Evolutionary conservation across 2,329 filamentous ascomycete genomes (phyloP).

Genomic region (Xylariaceae sp.): DNA sequence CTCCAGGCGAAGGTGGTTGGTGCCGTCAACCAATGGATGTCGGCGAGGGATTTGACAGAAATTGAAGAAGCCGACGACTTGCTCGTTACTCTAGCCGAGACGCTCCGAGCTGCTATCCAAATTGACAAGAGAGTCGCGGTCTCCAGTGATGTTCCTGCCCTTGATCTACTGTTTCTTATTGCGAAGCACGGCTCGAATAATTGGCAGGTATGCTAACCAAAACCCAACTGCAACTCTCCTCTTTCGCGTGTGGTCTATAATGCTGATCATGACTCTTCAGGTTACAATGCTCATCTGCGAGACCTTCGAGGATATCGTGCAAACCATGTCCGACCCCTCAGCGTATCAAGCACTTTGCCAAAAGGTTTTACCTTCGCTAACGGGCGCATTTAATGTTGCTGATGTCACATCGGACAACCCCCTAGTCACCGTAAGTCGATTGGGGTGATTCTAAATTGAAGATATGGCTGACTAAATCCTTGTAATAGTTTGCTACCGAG

Average conservation of each 20-base stretch:
- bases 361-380: slow-evolving; percentile 87
- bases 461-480: slow-evolving; percentile 29
- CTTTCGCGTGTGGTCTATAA: background rate
- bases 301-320: slow-evolving; percentile 87
- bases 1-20: slow-evolving; percentile 53
- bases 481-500: slow-evolving; percentile 74
- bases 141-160: slow-evolving; percentile 71
- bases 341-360: slow-evolving; percentile 79
- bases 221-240: background rate
- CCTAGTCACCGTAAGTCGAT: slow-evolving; percentile 69
- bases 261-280: slow-evolving; percentile 28
- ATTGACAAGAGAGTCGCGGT: slow-evolving; percentile 79
- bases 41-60: slow-evolving; percentile 79
- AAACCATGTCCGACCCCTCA: slow-evolving; percentile 68
- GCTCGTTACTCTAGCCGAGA: slow-evolving; percentile 86
- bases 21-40: slow-evolving; percentile 76
- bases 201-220: slow-evolving; percentile 65
- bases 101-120: slow-evolving; percentile 80
- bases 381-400: slow-evolving; percentile 86
- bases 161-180: slow-evolving; percentile 85
- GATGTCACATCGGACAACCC: slow-evolving; percentile 84
- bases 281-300: slow-evolving; percentile 87
- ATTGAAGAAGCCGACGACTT: slow-evolving; percentile 90
- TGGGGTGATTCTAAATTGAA: background rate
- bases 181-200: slow-evolving; percentile 88